Conservation (phyloP, 2,329 filamentous ascomycete genomes). For the Monosporascus sp. region DNA sequence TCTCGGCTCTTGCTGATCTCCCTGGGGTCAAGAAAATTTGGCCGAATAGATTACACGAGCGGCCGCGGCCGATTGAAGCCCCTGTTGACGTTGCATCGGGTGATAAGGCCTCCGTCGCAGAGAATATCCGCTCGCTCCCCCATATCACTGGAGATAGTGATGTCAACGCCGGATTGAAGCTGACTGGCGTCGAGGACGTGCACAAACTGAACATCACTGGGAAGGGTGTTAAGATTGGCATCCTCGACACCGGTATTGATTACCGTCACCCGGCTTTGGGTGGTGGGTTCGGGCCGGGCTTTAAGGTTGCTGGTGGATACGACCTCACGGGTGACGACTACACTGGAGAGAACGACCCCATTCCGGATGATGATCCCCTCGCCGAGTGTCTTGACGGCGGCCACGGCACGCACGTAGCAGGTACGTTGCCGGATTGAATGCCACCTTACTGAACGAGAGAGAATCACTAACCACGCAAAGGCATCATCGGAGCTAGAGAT, state of each 20-base stretch:
- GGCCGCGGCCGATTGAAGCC: slow-evolving; percentile 2
- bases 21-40: slow-evolving; percentile 11
- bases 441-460: neutral
- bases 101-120: neutral
- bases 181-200: slow-evolving; percentile 4
- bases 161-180: neutral
- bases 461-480: neutral
- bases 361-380: slow-evolving; percentile 1
- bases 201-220: slow-evolving; percentile 3
- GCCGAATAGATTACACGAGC: slow-evolving; percentile 8
- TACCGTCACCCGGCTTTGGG: slow-evolving; percentile 5
- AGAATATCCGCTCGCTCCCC: neutral
- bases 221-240: slow-evolving; percentile 5
- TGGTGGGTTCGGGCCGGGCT: slow-evolving; percentile 5
- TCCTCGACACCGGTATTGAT: slow-evolving; percentile 7
- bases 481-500: neutral
- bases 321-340: slow-evolving; percentile 1
- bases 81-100: neutral
- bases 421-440: neutral
- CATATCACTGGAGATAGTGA: neutral
- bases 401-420: slow-evolving; percentile 4
- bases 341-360: neutral
- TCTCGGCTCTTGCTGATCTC: slow-evolving; percentile 2
- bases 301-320: slow-evolving; percentile 3
- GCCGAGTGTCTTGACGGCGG: slow-evolving; percentile 1